Percentiles rank a stretch among this genome's conserved stretches.
These are phyloP conservation scores for Lojkania enalia DNA, from an alignment of 2,329 filamentous ascomycete genomes.

Conservation along the genomic window DNA sequence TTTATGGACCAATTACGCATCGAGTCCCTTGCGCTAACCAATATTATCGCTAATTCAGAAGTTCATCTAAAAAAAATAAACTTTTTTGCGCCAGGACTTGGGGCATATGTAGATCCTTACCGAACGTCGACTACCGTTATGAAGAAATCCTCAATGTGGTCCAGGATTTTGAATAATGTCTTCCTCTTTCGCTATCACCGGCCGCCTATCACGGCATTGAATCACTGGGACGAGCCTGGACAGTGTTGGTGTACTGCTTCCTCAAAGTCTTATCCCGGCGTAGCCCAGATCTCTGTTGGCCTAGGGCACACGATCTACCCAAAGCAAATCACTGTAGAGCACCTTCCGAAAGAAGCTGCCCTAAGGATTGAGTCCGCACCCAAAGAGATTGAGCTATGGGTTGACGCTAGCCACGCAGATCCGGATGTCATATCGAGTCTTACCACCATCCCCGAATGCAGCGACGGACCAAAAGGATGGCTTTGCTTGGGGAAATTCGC, in stretches of 20 bases:
- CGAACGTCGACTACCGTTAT: slow-evolving; percentile 60
- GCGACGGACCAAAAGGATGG: slow-evolving; percentile 29
- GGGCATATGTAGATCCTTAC: slow-evolving; percentile 64
- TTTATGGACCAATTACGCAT: slow-evolving; percentile 36
- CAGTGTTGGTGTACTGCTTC: slow-evolving; percentile 82
- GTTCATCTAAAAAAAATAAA: slow-evolving; percentile 60
- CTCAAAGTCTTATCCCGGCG: slow-evolving; percentile 51
- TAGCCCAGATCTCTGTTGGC: slow-evolving; percentile 66
- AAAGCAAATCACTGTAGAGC: slow-evolving; percentile 50
- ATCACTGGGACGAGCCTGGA: slow-evolving; percentile 73
- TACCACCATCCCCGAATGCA: slow-evolving; percentile 16
- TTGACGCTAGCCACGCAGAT: slow-evolving; percentile 33
- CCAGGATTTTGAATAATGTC: too few relatives aligned
- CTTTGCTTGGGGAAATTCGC: slow-evolving; percentile 46
- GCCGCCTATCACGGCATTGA: slow-evolving; percentile 61
- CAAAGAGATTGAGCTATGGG: slow-evolving; percentile 51
- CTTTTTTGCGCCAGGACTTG: slow-evolving; percentile 68
- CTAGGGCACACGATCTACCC: slow-evolving; percentile 44
- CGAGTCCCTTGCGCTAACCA: slow-evolving; percentile 35
- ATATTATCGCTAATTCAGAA: slow-evolving; percentile 35
- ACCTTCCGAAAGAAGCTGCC: slow-evolving; percentile 47
- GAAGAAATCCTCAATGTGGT: too few relatives aligned
- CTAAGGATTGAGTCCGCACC: slow-evolving; percentile 48
- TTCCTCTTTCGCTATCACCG: slow-evolving; percentile 34
- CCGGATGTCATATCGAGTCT: slow-evolving; percentile 17